Evolutionary conservation across 2,329 filamentous ascomycete species (phyloP), one percentile per base, ranked within the genome.

Genomic region (Venturia oleaginea): DNA sequence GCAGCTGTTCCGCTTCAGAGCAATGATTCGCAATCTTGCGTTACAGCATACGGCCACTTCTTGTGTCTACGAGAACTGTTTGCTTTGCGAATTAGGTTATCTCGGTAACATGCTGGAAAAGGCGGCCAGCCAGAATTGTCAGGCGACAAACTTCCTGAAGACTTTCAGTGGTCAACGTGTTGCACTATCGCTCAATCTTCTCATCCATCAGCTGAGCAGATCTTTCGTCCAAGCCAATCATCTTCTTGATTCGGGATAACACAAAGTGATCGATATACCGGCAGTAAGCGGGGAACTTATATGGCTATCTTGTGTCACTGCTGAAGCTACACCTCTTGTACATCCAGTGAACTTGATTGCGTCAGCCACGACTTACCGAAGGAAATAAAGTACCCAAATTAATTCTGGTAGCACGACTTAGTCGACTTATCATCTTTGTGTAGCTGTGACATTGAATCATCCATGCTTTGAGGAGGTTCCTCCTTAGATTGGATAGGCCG

Each of bases 61-160:
- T 17, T 99, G 94, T 72, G 80, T 92, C 2, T 86, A 85, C 69
- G 92, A 96, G 64, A 83, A 86, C 38, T 99, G 94, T 74, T 80
- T 99, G 51, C 79, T 99, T 1, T 99, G 94, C 75, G 94, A 99
- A 76, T 81, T 99, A 68, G 94, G 94, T 0, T 99, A 94, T 73
- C 80, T 99, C 11, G 95, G 96, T 70, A 94, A 99, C 72, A 99
- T 99, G 94, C 83, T 99, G 30, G 90, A 97, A 70, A 99, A 97
- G 74, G 94, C 94, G 2, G 89, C 89, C 67, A 93, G 92, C 0
- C 89, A 92, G 65, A 96, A 95, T 66, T 99, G 94, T 69, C 94
- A 99, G 73, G 94, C 94, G 17, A 96, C 93, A 0, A 99, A 99
- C 72, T 84, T 99, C 67, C 79, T 97, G 38, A 96, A 94, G 74